Base-by-base conservation (phyloP, 805 yeast genomes). In the Clavispora santaluciae region DNA sequence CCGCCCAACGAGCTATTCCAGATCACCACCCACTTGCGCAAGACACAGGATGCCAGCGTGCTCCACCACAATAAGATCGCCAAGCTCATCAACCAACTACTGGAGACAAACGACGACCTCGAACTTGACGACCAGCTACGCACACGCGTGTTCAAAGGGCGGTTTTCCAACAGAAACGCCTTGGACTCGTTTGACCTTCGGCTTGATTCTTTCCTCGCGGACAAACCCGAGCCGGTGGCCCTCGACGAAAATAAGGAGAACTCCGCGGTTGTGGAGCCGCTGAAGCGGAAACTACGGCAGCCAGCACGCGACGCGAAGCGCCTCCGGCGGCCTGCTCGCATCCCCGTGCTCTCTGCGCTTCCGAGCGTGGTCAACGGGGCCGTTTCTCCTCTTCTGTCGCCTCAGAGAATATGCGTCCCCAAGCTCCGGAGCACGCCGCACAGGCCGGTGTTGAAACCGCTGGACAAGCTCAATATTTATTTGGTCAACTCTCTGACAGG, bases 401-500 rank as follows among this genome's bases (percentile, higher is more conserved):
- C 75, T 18, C 64, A 61, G 37, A 55, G 76, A 30, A 56, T 66
- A 6, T 75, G 79, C 47, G 57, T 63, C 6, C 81, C 82, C 3
- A 38, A 42, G 35, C 41, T 40, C 6, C 36, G 49, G 3, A 53
- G 49, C 23, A 28, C 31, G 4, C 61, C 64, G 1, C 50, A 56
- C 4, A 66, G 53, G 46, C 68, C 79, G 7, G 49, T 59, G 20
- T 48, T 67, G 17, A 58, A 56, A 40, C 44, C 51, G 37, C 42
- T 46, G 21, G 28, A 48, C 17, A 42, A 46, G 12, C 40, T 48
- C 11, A 54, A 55, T 23, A 78, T 78, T 35, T 68, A 72, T 49
- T 60, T 80, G 34, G 85, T 81, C 22, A 82, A 80, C 48, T 72
- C 85, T 5, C 74, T 79, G 53, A 78, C 81, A 28, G 85, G 86